Percentiles rank a stretch among this genome's conserved stretches.
phyloP scores from a whole-genome alignment of 129 eudicot species.

The Erigeron canadensis region DNA sequence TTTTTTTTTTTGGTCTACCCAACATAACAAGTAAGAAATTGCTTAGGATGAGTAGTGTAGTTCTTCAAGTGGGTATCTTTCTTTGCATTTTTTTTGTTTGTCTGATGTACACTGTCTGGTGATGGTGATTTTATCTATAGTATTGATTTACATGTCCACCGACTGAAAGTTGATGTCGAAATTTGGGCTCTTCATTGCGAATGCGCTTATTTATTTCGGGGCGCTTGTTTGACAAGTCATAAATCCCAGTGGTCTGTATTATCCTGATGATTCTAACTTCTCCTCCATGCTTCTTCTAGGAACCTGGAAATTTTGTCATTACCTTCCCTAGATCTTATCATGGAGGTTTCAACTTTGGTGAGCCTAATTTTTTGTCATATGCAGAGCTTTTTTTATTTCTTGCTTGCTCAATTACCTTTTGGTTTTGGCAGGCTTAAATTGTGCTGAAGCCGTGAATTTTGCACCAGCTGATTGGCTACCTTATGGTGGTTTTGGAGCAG shows the following conservation, averaged over 20 bases:
- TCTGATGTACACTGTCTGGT: too few species aligned
- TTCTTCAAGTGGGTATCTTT: background rate
- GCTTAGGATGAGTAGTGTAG: constrained; percentile 4
- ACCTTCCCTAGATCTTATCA: constrained; percentile 98
- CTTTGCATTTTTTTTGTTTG: background rate
- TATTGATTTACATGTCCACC: background rate
- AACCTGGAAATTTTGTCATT: constrained; percentile 96
- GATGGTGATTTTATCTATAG: too few species aligned
- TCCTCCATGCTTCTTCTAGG: constrained; percentile 44
- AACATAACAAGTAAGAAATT: constrained; percentile 11
- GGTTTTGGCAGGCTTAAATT: constrained; percentile 72
- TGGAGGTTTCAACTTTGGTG: constrained; percentile 98
- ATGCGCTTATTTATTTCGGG: background rate
- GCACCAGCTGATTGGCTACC: constrained; percentile 99
- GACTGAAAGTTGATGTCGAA: background rate
- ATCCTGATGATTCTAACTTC: constrained; percentile 19
- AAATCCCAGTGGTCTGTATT: background rate
- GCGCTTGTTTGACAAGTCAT: background rate
- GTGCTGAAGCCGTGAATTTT: constrained; percentile 99
- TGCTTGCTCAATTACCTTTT: constrained; percentile 22
- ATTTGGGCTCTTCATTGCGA: background rate
- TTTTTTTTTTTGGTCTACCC: background rate
- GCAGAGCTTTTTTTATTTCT: background rate
- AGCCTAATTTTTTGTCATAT: constrained; percentile 25
- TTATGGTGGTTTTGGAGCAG: constrained; percentile 96